Conservation (phyloP, 2,329 filamentous ascomycete species). For the Cryphonectria nitschkei region DNA sequence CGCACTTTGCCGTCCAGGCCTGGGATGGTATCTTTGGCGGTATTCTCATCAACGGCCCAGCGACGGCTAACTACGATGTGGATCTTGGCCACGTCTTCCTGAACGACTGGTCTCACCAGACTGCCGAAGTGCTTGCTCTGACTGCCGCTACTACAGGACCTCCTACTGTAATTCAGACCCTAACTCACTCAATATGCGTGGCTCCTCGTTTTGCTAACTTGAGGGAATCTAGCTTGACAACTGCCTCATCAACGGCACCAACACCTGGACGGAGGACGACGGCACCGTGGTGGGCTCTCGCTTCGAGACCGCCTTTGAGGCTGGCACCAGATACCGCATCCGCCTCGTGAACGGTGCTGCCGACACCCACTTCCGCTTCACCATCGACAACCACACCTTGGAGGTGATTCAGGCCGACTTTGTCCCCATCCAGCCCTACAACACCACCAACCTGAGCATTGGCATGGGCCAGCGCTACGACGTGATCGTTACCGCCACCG, state of each 20-base stretch:
- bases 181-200: too few species aligned
- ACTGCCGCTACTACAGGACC: slow-evolving; percentile 5
- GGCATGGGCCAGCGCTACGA: slow-evolving; percentile 23
- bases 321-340: slow-evolving; percentile 5
- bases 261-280: slow-evolving; percentile 14
- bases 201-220: not conserved
- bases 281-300: slow-evolving; percentile 1
- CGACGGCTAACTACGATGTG: slow-evolving; percentile 61
- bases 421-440: slow-evolving; percentile 17
- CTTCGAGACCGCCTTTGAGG: slow-evolving; percentile 12
- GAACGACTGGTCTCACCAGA: slow-evolving; percentile 60
- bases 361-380: slow-evolving; percentile 21
- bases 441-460: slow-evolving; percentile 8
- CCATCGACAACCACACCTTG: slow-evolving; percentile 20
- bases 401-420: slow-evolving; percentile 14
- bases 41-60: slow-evolving; percentile 65
- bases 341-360: slow-evolving; percentile 17
- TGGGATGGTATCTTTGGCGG: slow-evolving; percentile 62
- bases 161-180: not conserved
- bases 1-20: slow-evolving; percentile 57
- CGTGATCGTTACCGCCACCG: slow-evolving; percentile 15
- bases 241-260: slow-evolving; percentile 27
- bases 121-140: slow-evolving; percentile 19
- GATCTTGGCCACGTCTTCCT: slow-evolving; percentile 64
- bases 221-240: not conserved